These are phyloP conservation scores for Jaltomata sinuosa DNA, from an alignment of 257 asterid genomes.

Conservation along the genomic window DNA sequence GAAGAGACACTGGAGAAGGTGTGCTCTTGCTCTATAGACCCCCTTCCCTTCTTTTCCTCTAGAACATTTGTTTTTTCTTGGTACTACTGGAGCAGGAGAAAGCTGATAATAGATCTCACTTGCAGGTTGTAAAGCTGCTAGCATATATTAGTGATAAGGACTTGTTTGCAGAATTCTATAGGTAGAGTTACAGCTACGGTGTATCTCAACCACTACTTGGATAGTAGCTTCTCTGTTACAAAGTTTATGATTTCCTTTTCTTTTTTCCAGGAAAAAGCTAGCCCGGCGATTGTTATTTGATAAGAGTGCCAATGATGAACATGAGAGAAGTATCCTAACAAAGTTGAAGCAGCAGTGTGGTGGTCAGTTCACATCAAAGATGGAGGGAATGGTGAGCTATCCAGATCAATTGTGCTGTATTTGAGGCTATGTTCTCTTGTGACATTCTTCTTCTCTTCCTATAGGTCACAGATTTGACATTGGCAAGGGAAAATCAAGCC, in stretches of 20 bases:
- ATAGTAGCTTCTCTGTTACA: neutral
- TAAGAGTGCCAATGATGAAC: slow-evolving; percentile 99
- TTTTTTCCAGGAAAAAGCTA: slow-evolving; percentile 75
- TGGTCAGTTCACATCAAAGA: slow-evolving; percentile 96
- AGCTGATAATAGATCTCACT: slow-evolving; percentile 2
- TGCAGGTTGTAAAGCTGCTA: slow-evolving; percentile 89
- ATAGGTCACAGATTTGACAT: slow-evolving; percentile 93
- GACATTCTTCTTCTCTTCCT: slow-evolving; percentile 3
- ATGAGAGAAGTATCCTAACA: slow-evolving; percentile 92
- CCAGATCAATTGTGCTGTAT: neutral
- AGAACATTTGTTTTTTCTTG: neutral
- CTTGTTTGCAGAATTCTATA: slow-evolving; percentile 93
- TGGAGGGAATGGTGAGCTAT: slow-evolving; percentile 97
- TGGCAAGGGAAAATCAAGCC: slow-evolving; percentile 90
- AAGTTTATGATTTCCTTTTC: neutral
- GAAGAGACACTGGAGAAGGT: slow-evolving; percentile 98
- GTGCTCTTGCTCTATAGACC: neutral
- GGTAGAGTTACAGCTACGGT: slow-evolving; percentile 31
- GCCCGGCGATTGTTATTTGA: slow-evolving; percentile 90
- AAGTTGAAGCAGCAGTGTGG: slow-evolving; percentile 99
- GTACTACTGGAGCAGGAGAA: neutral
- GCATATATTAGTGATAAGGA: slow-evolving; percentile 97
- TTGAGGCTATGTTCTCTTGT: neutral
- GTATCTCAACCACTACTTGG: neutral
- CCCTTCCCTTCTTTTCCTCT: neutral